Evolutionary conservation across 371 early-diverging fungal species (phyloP).

Genomic region (Umbelopsis sp.): DNA sequence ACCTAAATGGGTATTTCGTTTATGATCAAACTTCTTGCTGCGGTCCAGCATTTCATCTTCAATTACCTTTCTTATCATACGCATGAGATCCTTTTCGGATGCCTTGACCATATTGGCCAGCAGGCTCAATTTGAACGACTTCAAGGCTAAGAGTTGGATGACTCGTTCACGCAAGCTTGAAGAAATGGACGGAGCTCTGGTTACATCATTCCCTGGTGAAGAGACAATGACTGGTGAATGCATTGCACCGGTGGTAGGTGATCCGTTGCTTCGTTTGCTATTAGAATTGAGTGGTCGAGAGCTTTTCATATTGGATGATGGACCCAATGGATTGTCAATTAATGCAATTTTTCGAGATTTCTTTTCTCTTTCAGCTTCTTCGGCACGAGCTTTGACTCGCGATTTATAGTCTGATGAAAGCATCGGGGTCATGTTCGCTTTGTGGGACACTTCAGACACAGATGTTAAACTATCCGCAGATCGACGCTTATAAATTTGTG

Average conservation of each 20-base stretch:
- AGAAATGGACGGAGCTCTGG: background rate
- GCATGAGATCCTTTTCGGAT: conserved; percentile 34
- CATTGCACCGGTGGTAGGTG: background rate
- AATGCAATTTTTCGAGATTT: conserved; percentile 28
- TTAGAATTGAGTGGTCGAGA: background rate
- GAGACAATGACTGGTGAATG: conserved; percentile 19
- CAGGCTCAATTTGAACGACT: conserved; percentile 32
- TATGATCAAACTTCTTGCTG: background rate
- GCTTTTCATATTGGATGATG: conserved; percentile 8
- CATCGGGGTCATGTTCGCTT: conserved; percentile 27
- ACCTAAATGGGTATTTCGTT: conserved; percentile 2
- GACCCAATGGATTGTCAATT: conserved; percentile 21
- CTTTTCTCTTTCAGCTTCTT: conserved; percentile 30
- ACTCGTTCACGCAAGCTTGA: conserved; percentile 38
- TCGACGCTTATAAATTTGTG: conserved; percentile 21
- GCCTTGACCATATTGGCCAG: conserved; percentile 32
- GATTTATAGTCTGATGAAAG: conserved; percentile 30
- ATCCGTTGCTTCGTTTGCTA: conserved; percentile 4
- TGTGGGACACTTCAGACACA: conserved; percentile 25
- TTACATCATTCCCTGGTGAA: conserved; percentile 5
- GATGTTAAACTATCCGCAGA: conserved; percentile 13
- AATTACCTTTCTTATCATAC: conserved; percentile 37
- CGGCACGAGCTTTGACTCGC: conserved; percentile 25
- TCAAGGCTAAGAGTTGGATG: conserved; percentile 42
- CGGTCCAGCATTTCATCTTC: background rate